Evolutionary conservation across 2,329 filamentous ascomycete species (phyloP).

Genomic region (Mycosphaerella sp.): DNA sequence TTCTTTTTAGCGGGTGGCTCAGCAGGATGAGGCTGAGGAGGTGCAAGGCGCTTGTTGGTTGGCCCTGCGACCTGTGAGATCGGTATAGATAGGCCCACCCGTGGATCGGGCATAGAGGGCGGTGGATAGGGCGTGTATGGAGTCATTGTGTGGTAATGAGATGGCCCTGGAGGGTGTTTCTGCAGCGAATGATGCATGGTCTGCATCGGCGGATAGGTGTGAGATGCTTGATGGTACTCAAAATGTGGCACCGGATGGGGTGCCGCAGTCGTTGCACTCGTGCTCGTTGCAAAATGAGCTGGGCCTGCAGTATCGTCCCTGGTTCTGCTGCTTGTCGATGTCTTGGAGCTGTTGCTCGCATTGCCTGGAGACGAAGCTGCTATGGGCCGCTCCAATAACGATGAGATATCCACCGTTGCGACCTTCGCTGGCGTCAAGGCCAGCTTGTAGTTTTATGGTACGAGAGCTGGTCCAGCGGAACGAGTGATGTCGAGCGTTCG

Average conservation of each 20-base stretch:
- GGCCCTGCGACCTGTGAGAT: constrained; percentile 39
- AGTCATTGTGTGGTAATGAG: constrained; percentile 26
- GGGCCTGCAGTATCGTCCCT: constrained; percentile 22
- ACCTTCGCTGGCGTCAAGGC: constrained; percentile 40
- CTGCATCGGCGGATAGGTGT: constrained; percentile 27
- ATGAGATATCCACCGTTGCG: constrained; percentile 92
- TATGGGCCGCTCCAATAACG: constrained; percentile 70
- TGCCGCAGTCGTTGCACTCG: constrained; percentile 22
- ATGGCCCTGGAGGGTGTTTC: constrained; percentile 18
- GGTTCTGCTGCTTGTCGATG: constrained; percentile 25
- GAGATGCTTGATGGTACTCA: constrained; percentile 17
- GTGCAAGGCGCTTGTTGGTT: constrained; percentile 37
- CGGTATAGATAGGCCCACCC: constrained; percentile 24
- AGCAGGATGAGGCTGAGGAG: constrained; percentile 43
- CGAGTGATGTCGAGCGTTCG: neutral
- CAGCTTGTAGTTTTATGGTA: constrained; percentile 35
- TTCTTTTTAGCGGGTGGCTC: constrained; percentile 80
- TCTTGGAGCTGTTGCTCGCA: constrained; percentile 36
- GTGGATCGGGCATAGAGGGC: constrained; percentile 25
- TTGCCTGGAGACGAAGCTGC: constrained; percentile 57
- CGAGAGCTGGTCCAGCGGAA: neutral
- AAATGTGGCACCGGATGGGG: constrained; percentile 20
- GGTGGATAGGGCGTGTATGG: constrained; percentile 28
- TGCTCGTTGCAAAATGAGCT: constrained; percentile 20
- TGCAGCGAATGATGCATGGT: constrained; percentile 24